Evolutionary conservation across 495 filamentous ascomycete species (phyloP).

Genomic region (Neurospora sublineolata): DNA sequence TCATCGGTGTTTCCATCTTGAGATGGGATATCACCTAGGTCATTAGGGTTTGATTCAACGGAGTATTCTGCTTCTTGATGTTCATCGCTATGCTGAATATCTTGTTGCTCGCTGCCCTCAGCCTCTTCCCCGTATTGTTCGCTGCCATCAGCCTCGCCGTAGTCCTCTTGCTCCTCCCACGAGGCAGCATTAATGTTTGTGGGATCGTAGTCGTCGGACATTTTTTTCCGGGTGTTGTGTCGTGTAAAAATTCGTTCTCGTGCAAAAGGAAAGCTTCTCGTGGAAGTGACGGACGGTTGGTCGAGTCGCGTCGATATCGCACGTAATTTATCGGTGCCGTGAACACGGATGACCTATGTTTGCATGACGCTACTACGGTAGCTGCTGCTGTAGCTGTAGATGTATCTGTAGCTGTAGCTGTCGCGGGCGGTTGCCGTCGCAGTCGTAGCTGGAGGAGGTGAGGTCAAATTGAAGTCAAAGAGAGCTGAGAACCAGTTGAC

Average conservation of each 20-base stretch:
- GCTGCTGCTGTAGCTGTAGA: not conserved
- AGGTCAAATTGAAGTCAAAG: not conserved
- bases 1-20: constrained; percentile 29
- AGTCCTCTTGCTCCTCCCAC: constrained; percentile 42
- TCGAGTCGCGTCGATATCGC: not conserved
- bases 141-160: constrained; percentile 35
- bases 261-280: not conserved
- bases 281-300: not conserved
- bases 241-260: not conserved
- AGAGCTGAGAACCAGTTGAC: not conserved
- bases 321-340: not conserved
- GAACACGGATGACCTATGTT: not conserved
- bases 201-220: constrained; percentile 31
- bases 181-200: constrained; percentile 20
- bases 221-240: constrained; percentile 4
- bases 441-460: not conserved
- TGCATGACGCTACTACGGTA: not conserved
- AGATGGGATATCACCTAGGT: constrained; percentile 33
- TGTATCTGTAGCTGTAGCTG: not conserved
- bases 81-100: constrained; percentile 43
- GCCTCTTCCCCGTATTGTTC: constrained; percentile 18
- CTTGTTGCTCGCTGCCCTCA: constrained; percentile 31
- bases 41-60: constrained; percentile 34
- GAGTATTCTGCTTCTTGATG: constrained; percentile 32
- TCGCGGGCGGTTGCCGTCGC: not conserved